These are phyloP conservation scores for Fistulinella prunicolor DNA, from an alignment of 768 basidiomycete genomes.

Conservation along the genomic window DNA sequence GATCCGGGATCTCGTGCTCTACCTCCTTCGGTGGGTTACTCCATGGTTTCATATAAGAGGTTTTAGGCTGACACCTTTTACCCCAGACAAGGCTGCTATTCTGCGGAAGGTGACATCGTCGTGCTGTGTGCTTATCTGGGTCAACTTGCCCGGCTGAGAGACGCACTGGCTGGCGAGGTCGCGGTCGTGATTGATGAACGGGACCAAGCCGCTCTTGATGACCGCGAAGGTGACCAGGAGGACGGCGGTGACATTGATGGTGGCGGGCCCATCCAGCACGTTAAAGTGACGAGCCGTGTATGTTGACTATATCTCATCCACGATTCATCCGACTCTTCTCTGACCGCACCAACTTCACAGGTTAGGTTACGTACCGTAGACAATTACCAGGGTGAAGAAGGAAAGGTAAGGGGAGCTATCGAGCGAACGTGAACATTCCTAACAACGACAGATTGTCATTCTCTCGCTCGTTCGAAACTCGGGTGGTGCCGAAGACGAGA, in stretches of 20 bases:
- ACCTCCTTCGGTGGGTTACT: conserved; percentile 40
- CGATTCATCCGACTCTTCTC: background rate
- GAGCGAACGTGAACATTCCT: too few species aligned
- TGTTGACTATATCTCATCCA: conserved; percentile 15
- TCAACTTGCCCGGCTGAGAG: conserved; percentile 45
- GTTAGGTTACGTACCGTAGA: conserved; percentile 72
- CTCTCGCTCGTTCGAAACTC: conserved; percentile 73
- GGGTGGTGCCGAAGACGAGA: conserved; percentile 43
- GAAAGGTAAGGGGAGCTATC: conserved; percentile 49
- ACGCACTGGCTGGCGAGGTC: conserved; percentile 44
- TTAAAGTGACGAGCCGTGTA: conserved; percentile 54
- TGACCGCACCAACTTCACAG: conserved; percentile 31
- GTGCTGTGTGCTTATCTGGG: conserved; percentile 55
- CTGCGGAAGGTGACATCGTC: conserved; percentile 47
- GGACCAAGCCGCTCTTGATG: conserved; percentile 59
- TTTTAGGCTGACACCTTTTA: background rate
- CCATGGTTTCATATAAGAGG: too few species aligned
- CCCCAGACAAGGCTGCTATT: conserved; percentile 46
- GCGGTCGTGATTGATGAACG: conserved; percentile 67
- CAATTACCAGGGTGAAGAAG: conserved; percentile 77
- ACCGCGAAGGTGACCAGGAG: conserved; percentile 43
- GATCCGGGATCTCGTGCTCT: conserved; percentile 52
- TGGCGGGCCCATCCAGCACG: conserved; percentile 36
- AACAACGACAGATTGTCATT: conserved; percentile 74
- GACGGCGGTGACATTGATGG: conserved; percentile 28